Percentiles rank a stretch among this genome's conserved stretches.
These are phyloP conservation scores for Yamadazyma conglobata DNA, from an alignment of 1,139 yeast species.

Conservation along the genomic window DNA sequence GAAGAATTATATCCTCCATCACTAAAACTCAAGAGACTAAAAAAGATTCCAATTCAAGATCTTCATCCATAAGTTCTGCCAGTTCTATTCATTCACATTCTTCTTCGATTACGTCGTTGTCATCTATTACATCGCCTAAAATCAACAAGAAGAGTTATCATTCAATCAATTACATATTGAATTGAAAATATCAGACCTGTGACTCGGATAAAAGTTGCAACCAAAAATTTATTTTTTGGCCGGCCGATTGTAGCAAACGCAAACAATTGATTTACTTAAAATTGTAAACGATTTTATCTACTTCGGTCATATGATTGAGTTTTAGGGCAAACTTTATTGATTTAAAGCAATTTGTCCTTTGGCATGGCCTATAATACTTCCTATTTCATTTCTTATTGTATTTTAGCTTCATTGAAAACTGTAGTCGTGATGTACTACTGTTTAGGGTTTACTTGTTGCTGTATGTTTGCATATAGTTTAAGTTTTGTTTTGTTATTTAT, in stretches of 20 bases:
- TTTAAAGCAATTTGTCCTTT: no score
- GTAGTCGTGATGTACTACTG: no score
- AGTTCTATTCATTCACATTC: slow-evolving; percentile 8
- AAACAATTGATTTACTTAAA: no score
- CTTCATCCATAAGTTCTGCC: slow-evolving; percentile 8
- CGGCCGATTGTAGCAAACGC: no score
- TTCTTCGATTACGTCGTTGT: slow-evolving; percentile 9
- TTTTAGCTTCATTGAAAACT: no score
- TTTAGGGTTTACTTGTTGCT: no score
- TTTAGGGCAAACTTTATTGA: no score
- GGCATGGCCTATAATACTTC: no score
- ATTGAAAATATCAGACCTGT: slow-evolving; percentile 12
- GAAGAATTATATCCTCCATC: slow-evolving; percentile 30
- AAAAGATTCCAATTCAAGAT: slow-evolving; percentile 5
- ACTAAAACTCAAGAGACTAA: slow-evolving; percentile 5
- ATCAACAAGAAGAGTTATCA: slow-evolving; percentile 27
- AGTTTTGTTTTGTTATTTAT: no score
- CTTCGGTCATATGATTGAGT: no score
- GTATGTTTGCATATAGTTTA: no score
- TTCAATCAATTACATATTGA: slow-evolving; percentile 24
- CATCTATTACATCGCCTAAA: slow-evolving; percentile 8
- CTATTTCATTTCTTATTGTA: slow-evolving; percentile 3
- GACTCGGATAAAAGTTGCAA: not conserved
- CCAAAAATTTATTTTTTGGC: not conserved
- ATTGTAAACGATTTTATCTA: no score